Conservation (phyloP, 1,139 yeast genomes). For the Saccharomycopsis crataegensis region DNA sequence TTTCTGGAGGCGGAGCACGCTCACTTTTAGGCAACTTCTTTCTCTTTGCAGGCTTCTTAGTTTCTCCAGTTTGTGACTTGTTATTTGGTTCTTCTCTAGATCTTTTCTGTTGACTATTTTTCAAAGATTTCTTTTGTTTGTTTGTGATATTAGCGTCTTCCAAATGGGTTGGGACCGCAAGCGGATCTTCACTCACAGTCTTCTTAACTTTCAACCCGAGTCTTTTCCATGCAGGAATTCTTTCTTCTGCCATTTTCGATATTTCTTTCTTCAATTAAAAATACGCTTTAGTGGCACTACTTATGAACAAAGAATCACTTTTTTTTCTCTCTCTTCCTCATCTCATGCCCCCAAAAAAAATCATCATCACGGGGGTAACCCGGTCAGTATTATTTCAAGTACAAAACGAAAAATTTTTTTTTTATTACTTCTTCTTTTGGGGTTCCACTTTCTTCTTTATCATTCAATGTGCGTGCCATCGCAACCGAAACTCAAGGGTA, state of each 20-base stretch:
- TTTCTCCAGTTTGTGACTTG: slow-evolving; percentile 3
- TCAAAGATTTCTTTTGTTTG: slow-evolving; percentile 41
- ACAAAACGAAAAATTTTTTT: too few relatives aligned
- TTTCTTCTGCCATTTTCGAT: neutral
- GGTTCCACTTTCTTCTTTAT: too few relatives aligned
- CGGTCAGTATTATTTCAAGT: too few relatives aligned
- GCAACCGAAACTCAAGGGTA: too few relatives aligned
- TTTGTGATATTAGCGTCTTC: slow-evolving; percentile 42
- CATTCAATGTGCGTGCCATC: too few relatives aligned
- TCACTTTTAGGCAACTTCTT: slow-evolving; percentile 68
- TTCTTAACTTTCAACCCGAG: slow-evolving; percentile 61
- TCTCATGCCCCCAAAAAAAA: too few relatives aligned
- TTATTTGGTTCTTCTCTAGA: slow-evolving; percentile 26
- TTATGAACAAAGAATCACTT: neutral
- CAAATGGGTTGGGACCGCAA: slow-evolving; percentile 34
- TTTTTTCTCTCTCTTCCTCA: too few relatives aligned
- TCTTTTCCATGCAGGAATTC: slow-evolving; percentile 81
- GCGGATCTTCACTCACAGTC: slow-evolving; percentile 34
- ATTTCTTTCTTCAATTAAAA: neutral
- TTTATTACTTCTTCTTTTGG: too few relatives aligned
- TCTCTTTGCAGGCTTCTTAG: slow-evolving; percentile 61
- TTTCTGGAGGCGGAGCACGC: slow-evolving; percentile 59
- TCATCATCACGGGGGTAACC: too few relatives aligned
- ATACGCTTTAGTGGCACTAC: slow-evolving; percentile 2
- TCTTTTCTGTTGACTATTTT: slow-evolving; percentile 28